Conservation (phyloP, 805 yeast genomes). For the Jamesozyma gamospora region DNA sequence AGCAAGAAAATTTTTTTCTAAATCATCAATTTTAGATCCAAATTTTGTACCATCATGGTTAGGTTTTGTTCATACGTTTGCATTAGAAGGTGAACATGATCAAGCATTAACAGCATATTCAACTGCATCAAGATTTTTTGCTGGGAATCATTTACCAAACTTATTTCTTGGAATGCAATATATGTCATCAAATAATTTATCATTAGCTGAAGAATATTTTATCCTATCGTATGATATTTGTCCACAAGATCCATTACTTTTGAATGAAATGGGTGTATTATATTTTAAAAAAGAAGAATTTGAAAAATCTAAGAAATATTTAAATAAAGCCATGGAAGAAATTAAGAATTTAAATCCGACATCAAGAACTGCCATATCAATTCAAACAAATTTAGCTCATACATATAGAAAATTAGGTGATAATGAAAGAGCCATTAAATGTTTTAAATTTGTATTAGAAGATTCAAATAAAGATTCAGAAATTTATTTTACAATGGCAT, state of each 20-base stretch:
- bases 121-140: conserved; percentile 84
- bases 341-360: conserved; percentile 65
- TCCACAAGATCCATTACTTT: conserved; percentile 72
- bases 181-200: conserved; percentile 71
- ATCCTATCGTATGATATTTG: conserved; percentile 66
- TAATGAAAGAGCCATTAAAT: conserved; percentile 56
- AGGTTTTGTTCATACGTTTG: conserved; percentile 96
- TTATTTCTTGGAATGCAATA: conserved; percentile 94
- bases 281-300: conserved; percentile 66
- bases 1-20: conserved; percentile 79
- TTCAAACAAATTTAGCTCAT: conserved; percentile 81
- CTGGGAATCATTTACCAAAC: conserved; percentile 83
- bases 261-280: conserved; percentile 92
- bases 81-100: conserved; percentile 97
- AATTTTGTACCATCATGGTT: conserved; percentile 94
- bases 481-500: conserved; percentile 74
- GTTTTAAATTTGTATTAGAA: conserved; percentile 67
- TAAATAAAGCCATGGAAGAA: conserved; percentile 60
- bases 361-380: conserved; percentile 73
- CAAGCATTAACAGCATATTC: conserved; percentile 97
- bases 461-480: conserved; percentile 64
- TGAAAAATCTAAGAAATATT: conserved; percentile 56
- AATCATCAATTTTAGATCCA: conserved; percentile 80
- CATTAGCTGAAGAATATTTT: conserved; percentile 79
- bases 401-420: conserved; percentile 63